Evolutionary conservation across 192 early-diverging fungal genomes (phyloP).

Genomic region (Entomortierella lignicola): DNA sequence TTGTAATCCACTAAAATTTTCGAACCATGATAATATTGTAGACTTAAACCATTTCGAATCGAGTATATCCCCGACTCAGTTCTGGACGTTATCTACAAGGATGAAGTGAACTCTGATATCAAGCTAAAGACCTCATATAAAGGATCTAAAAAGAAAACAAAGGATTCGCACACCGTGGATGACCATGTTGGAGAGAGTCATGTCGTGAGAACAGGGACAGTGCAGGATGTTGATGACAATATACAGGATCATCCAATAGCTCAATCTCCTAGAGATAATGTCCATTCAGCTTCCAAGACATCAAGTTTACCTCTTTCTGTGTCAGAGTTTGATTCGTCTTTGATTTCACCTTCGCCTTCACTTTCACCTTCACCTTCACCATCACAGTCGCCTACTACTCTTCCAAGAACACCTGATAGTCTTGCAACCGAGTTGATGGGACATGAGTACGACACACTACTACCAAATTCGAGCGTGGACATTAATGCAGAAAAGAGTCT

Average conservation of each 20-base stretch:
- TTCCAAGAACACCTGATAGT: neutral
- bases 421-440: neutral
- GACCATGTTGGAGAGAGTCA: too few relatives aligned
- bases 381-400: neutral
- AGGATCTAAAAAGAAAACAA: too few relatives aligned
- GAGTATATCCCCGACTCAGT: constrained; percentile 12
- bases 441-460: neutral
- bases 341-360: neutral
- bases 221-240: too few relatives aligned
- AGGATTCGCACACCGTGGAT: too few relatives aligned
- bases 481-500: too few relatives aligned
- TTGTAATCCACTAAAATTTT: neutral
- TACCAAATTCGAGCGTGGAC: neutral
- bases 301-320: neutral
- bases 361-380: neutral
- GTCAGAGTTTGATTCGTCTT: neutral
- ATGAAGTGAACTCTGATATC: neutral
- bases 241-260: too few relatives aligned
- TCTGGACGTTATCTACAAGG: constrained; percentile 19
- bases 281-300: neutral
- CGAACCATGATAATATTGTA: neutral
- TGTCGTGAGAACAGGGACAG: too few relatives aligned
- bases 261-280: too few relatives aligned
- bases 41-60: constrained; percentile 18
- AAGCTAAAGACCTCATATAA: neutral